Conservation (phyloP, 163 green algal species). For the Scenedesmus sp. region DNA sequence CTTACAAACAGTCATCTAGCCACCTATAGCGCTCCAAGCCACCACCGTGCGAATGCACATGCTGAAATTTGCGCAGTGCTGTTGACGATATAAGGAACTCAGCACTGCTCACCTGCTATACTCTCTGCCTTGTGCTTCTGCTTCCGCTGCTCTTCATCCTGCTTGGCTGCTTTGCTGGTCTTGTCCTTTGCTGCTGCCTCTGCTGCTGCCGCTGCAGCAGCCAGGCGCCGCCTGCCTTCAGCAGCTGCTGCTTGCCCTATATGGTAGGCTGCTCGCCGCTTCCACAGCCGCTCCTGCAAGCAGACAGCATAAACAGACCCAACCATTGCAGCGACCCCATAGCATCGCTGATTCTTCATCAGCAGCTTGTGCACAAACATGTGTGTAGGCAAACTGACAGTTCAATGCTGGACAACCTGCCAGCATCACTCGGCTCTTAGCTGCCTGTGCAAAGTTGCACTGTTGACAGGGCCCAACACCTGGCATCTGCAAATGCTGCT, state of each 20-base stretch:
- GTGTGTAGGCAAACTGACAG: too few species aligned
- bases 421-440: too few species aligned
- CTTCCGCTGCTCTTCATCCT: conserved; percentile 27
- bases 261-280: conserved; percentile 43
- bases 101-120: conserved; percentile 43
- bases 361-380: background rate
- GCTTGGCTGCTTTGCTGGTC: conserved; percentile 6
- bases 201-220: conserved; percentile 23
- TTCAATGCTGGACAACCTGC: too few species aligned
- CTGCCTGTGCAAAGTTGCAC: too few species aligned
- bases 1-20: too few species aligned
- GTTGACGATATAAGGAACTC: background rate
- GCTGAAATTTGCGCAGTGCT: too few species aligned
- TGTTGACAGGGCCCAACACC: too few species aligned
- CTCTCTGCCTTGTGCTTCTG: conserved; percentile 20
- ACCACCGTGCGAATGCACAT: too few species aligned
- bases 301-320: background rate
- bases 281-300: conserved; percentile 53
- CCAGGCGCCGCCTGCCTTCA: conserved; percentile 30
- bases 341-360: background rate
- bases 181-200: conserved; percentile 20
- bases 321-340: background rate
- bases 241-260: conserved; percentile 49
- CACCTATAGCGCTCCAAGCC: too few species aligned
- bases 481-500: too few species aligned